Conservation (phyloP, 805 yeast species). For the Jamesozyma piceae region DNA sequence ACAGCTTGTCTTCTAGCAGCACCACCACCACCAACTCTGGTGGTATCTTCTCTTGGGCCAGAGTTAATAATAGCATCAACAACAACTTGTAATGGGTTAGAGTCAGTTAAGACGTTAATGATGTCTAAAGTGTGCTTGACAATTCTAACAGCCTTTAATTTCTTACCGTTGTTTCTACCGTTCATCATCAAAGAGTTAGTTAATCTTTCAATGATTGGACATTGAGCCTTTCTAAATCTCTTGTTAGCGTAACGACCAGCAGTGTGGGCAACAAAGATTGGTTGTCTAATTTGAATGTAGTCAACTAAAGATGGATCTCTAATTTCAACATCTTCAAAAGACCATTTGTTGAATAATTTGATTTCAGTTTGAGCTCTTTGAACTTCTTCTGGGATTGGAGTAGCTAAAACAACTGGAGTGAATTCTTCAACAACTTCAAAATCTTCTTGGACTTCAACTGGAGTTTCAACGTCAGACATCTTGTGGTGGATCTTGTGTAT, state of each 20-base stretch:
- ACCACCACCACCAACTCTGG: constrained; percentile 99
- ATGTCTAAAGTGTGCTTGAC: constrained; percentile 98
- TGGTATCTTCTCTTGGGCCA: constrained; percentile 99
- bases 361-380: constrained; percentile 93
- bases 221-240: constrained; percentile 99
- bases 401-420: constrained; percentile 72
- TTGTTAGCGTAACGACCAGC: constrained; percentile 99
- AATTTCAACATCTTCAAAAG: constrained; percentile 94
- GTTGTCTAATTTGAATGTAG: constrained; percentile 95
- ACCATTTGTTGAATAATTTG: constrained; percentile 99
- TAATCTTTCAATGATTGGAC: constrained; percentile 98
- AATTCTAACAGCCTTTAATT: constrained; percentile 99
- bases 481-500: constrained; percentile 22
- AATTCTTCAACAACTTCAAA: constrained; percentile 66
- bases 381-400: constrained; percentile 93
- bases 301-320: constrained; percentile 97
- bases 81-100: constrained; percentile 97
- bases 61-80: constrained; percentile 99
- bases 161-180: constrained; percentile 99
- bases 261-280: constrained; percentile 97
- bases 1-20: constrained; percentile 99
- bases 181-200: constrained; percentile 99
- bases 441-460: constrained; percentile 46
- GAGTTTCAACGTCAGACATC: constrained; percentile 80
- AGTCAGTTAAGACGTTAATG: constrained; percentile 93